A percentile compares a stretch with the other conserved stretches of the same genome.
These are phyloP conservation scores for Scytalidium lignicola DNA, from an alignment of 2,329 filamentous ascomycete species.

Conservation along the genomic window DNA sequence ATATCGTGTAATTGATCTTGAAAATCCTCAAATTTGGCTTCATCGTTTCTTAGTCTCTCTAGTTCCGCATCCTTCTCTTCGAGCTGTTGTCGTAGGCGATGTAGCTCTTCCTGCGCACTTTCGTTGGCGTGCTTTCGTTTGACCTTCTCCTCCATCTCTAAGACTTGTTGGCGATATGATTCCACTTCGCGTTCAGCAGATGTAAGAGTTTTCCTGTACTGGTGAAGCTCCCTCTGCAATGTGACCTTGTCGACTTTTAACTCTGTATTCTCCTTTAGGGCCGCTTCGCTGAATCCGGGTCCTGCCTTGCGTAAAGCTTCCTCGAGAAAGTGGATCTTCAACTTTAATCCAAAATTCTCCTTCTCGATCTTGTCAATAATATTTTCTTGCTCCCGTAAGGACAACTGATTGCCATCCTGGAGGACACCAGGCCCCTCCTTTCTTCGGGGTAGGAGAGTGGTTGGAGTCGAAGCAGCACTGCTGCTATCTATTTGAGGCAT, in stretches of 20 bases:
- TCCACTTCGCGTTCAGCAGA: constrained; percentile 84
- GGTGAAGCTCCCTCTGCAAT: constrained; percentile 80
- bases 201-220: constrained; percentile 78
- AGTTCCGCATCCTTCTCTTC: constrained; percentile 48
- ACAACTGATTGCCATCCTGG: constrained; percentile 84
- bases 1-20: constrained; percentile 71
- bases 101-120: constrained; percentile 56
- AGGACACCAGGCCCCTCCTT: constrained; percentile 62
- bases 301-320: constrained; percentile 83
- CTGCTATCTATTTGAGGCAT: constrained; percentile 72
- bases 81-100: constrained; percentile 50
- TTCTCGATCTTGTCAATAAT: constrained; percentile 96
- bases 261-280: constrained; percentile 91
- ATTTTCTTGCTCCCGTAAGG: constrained; percentile 89
- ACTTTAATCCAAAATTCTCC: constrained; percentile 94
- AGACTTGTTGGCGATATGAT: constrained; percentile 72
- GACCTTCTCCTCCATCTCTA: constrained; percentile 76
- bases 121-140: constrained; percentile 72
- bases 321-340: constrained; percentile 96
- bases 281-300: constrained; percentile 82
- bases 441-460: constrained; percentile 62
- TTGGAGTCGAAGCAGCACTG: constrained; percentile 77
- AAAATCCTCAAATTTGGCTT: constrained; percentile 59
- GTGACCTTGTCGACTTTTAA: constrained; percentile 90
- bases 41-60: constrained; percentile 49